Evolutionary conservation across 805 yeast species (phyloP).

Genomic region (Yarrowia divulgata): DNA sequence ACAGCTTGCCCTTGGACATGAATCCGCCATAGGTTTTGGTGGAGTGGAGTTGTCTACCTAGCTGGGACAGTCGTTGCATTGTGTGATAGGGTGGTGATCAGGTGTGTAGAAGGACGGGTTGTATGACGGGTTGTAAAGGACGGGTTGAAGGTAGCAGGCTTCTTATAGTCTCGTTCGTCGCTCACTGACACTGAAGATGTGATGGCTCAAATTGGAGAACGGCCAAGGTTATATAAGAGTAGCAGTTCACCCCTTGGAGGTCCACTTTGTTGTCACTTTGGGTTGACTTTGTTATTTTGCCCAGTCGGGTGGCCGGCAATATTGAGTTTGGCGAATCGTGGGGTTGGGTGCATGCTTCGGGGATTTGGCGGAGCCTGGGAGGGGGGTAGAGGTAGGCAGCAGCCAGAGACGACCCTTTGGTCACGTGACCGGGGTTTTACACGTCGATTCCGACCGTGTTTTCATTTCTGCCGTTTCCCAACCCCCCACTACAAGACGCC

Average conservation of each 20-base stretch:
- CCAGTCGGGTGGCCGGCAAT: slow-evolving; percentile 29
- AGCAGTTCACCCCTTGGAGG: background rate
- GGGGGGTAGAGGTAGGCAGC: background rate
- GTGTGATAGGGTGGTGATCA: background rate
- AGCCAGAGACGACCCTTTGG: background rate
- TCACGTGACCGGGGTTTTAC: background rate
- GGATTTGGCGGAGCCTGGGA: background rate
- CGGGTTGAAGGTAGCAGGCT: background rate
- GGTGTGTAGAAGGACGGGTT: background rate
- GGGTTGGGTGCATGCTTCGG: slow-evolving; percentile 28
- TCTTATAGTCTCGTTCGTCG: no score
- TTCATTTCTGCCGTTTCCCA: no score
- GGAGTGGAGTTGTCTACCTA: slow-evolving; percentile 31
- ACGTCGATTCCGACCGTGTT: no score
- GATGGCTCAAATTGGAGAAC: no score
- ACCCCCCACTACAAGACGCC: no score
- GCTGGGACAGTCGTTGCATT: slow-evolving; percentile 38
- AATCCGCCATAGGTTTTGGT: slow-evolving; percentile 34
- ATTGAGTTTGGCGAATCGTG: slow-evolving; percentile 29
- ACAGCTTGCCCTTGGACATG: slow-evolving; percentile 38
- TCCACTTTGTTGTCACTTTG: no score
- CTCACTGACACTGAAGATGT: no score
- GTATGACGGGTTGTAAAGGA: background rate
- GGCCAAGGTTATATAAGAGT: background rate
- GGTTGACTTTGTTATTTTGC: no score